Evolutionary conservation across 306 rosid genomes (phyloP).

Genomic region (Astragalus membranaceus): DNA sequence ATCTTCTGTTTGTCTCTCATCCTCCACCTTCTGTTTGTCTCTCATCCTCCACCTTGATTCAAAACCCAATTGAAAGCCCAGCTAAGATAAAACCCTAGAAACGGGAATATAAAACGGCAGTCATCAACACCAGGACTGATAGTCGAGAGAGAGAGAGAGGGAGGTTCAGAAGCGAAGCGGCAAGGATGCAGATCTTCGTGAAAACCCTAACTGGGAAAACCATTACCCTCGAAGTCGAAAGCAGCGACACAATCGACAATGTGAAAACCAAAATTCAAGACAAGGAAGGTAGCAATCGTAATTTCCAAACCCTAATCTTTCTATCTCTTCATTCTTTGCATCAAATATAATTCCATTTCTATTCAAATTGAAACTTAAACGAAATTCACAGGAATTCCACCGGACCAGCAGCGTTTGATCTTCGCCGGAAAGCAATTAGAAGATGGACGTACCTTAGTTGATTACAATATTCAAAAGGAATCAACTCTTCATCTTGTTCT

Average conservation of each 20-base stretch:
- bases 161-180: neutral
- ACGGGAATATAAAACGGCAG: too few relatives aligned
- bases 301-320: neutral
- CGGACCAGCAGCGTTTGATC: slow-evolving; percentile 81
- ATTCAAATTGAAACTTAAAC: neutral
- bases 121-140: too few relatives aligned
- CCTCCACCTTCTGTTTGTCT: too few relatives aligned
- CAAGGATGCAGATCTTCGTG: slow-evolving; percentile 68
- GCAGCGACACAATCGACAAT: slow-evolving; percentile 89
- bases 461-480: slow-evolving; percentile 82
- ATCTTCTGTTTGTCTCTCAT: too few relatives aligned
- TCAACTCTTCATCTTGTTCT: slow-evolving; percentile 79
- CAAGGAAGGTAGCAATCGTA: slow-evolving; percentile 52
- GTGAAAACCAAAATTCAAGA: slow-evolving; percentile 85
- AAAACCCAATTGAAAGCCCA: too few relatives aligned
- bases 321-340: neutral
- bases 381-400: slow-evolving; percentile 52
- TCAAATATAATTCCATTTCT: neutral
- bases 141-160: too few relatives aligned
- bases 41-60: too few relatives aligned
- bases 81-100: too few relatives aligned
- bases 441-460: slow-evolving; percentile 73
- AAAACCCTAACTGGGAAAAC: slow-evolving; percentile 89
- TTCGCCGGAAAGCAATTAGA: slow-evolving; percentile 83
- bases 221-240: slow-evolving; percentile 81